Evolutionary conservation across 2,329 filamentous ascomycete species (phyloP), one percentile per base, ranked within the genome.

Genomic region (Aspergillus sp.): DNA sequence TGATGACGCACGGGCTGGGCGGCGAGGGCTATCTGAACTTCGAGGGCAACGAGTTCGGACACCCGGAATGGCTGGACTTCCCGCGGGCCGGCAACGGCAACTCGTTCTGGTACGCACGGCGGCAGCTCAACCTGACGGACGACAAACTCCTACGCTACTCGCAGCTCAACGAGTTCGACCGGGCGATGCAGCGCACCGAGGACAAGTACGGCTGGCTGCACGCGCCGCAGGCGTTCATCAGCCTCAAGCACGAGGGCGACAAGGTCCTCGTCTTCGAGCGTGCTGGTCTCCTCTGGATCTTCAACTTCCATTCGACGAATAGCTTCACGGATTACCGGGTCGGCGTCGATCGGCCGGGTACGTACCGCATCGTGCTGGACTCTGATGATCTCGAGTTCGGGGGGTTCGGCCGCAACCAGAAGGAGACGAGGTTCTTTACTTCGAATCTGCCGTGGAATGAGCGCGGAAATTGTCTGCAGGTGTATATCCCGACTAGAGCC

Each of bases 31-130:
- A 94, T 55, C 81, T 98, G 33, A 98, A 96, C 67, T 98, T 98
- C 49, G 88, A 95, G 64, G 91, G 91, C 40, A 98, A 98, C 61
- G 91, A 98, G 61, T 98, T 98, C 53, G 91, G 91, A 1, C 91
- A 98, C 56, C 91, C 91, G 0, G 91, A 98, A 62, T 98, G 91
- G 91, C 82, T 98, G 24, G 91, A 98, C 60, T 98, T 98, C 62
- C 91, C 91, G 3, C 83, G 91, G 32, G 86, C 80, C 51, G 91
- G 91, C 37, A 95, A 95, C 64, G 67, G 79, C 52, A 93, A 94
- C 63, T 91, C 83, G 28, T 95, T 88, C 70, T 89, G 85, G 78
- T 94, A 94, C 55, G 88, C 88, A 2, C 78, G 91, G 14, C 82
- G 91, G 37, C 89, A 95, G 58, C 78, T 95, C 46, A 96, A 98